phyloP scores from a whole-genome alignment of 768 basidiomycete species.

The Boletus reticuloceps region DNA sequence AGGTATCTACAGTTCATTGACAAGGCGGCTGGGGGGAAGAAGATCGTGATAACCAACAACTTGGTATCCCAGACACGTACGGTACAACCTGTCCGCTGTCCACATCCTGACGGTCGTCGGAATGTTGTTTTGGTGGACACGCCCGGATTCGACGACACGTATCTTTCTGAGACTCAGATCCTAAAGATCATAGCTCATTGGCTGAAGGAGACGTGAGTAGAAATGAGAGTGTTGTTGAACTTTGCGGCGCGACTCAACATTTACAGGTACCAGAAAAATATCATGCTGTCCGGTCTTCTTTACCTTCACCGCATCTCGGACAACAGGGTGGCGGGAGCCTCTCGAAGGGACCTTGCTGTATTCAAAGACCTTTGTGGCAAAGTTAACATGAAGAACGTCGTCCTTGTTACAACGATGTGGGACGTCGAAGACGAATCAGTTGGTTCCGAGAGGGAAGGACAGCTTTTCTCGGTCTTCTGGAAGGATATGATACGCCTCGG shows the following conservation, averaged over 20 bases:
- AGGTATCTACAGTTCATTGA: slow-evolving; percentile 13
- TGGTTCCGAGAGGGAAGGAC: too few species aligned
- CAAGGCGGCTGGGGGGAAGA: neutral
- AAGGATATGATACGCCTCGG: too few species aligned
- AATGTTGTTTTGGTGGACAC: slow-evolving; percentile 17
- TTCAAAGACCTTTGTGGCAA: slow-evolving; percentile 12
- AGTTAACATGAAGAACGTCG: slow-evolving; percentile 8
- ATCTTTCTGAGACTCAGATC: slow-evolving; percentile 6
- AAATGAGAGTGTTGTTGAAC: neutral
- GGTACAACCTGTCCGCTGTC: slow-evolving; percentile 7
- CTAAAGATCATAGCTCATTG: slow-evolving; percentile 12
- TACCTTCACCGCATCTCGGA: too few species aligned
- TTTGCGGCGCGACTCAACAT: slow-evolving; percentile 1
- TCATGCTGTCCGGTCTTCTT: too few species aligned
- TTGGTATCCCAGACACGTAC: slow-evolving; percentile 9
- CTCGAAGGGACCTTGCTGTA: neutral
- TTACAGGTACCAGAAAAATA: too few species aligned
- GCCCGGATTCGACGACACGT: slow-evolving; percentile 17
- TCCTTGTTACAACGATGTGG: slow-evolving; percentile 20
- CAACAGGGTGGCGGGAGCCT: slow-evolving; percentile 3
- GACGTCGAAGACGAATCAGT: too few species aligned
- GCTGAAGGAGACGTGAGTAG: slow-evolving; percentile 16
- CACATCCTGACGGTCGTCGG: slow-evolving; percentile 13
- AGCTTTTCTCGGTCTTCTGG: too few species aligned
- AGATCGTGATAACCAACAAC: neutral